These are phyloP conservation scores for Eimeria sp. DNA, from an alignment of 169 alveolate genomes.

Conservation along the genomic window DNA sequence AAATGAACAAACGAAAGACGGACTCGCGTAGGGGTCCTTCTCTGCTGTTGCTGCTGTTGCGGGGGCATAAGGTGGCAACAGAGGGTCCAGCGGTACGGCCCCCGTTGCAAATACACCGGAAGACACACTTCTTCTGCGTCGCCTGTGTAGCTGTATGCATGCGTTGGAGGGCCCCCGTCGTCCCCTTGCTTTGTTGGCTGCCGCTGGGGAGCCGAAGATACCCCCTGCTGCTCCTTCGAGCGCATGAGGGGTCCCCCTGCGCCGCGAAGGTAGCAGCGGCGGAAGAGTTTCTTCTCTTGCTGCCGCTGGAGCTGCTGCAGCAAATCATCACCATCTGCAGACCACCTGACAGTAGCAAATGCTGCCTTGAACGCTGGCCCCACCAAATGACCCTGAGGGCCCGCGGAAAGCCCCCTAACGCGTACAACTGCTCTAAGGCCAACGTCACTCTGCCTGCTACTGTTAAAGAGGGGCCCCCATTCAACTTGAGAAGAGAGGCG, in stretches of 20 bases:
- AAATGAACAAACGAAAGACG: constrained; percentile 13
- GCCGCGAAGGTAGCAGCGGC: constrained; percentile 12
- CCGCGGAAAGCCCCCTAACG: neutral
- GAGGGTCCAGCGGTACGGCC: constrained; percentile 31
- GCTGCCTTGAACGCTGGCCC: constrained; percentile 8
- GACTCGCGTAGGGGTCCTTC: neutral
- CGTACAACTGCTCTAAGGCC: neutral
- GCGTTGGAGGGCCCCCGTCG: neutral
- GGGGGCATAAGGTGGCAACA: constrained; percentile 1
- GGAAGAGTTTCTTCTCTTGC: neutral
- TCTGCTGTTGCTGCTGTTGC: neutral
- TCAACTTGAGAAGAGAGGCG: neutral
- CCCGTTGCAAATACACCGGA: constrained; percentile 24
- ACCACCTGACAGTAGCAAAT: neutral
- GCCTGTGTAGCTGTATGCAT: neutral
- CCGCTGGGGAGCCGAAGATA: neutral
- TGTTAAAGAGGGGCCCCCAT: neutral
- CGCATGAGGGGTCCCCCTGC: neutral
- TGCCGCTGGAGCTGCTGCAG: constrained; percentile 46
- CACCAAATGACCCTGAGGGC: constrained; percentile 31
- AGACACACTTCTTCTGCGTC: neutral
- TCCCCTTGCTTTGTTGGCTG: neutral
- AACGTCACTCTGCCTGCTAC: neutral
- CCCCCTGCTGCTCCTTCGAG: neutral
- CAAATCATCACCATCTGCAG: neutral